Evolutionary conservation across 345 rosid species (phyloP).

Genomic region (Populus simonii): DNA sequence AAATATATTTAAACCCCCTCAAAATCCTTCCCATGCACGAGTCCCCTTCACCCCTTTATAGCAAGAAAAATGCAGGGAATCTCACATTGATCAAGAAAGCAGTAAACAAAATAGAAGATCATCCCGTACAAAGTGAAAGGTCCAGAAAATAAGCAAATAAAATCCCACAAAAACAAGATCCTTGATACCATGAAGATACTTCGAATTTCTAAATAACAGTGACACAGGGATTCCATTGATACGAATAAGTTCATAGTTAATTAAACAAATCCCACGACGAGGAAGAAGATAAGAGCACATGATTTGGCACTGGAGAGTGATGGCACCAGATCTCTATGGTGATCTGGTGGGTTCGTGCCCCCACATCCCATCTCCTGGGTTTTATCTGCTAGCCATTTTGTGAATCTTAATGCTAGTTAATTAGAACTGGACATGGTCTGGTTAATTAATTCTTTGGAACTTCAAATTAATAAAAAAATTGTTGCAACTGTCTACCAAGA

Average conservation of each 20-base stretch:
- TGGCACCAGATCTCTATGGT: constrained; percentile 1
- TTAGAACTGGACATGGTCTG: not conserved
- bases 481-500: not conserved
- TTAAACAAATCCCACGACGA: not conserved
- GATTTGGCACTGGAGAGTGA: not conserved
- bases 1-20: too few relatives aligned
- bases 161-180: not conserved
- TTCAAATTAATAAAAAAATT: not conserved
- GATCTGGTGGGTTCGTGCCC: not conserved
- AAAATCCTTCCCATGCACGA: too few relatives aligned
- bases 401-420: not conserved
- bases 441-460: not conserved
- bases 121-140: not conserved
- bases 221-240: not conserved
- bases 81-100: not conserved
- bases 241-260: not conserved
- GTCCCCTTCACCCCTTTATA: too few relatives aligned
- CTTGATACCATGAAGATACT: not conserved
- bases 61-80: too few relatives aligned
- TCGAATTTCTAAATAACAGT: not conserved
- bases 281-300: not conserved
- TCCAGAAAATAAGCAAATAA: not conserved
- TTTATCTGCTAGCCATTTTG: not conserved
- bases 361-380: not conserved
- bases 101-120: not conserved